Conservation (phyloP, 257 asterid species). For the Penstemon davidsonii region DNA sequence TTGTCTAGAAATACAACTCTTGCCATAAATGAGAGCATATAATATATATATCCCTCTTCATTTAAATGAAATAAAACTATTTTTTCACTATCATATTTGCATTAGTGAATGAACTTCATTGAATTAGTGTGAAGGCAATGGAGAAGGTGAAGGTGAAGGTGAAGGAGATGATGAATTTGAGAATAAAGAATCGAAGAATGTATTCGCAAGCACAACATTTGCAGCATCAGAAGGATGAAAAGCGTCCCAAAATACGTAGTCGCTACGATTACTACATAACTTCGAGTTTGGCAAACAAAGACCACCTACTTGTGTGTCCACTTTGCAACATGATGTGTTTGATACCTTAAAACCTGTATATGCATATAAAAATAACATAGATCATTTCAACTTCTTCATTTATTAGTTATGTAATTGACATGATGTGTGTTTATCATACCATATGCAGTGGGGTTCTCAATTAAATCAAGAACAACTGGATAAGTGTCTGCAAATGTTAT, state of each 20-base stretch:
- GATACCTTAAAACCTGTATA: conserved; percentile 70
- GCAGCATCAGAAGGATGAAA: conserved; percentile 92
- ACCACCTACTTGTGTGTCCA: conserved; percentile 66
- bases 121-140: conserved; percentile 37
- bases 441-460: conserved; percentile 58
- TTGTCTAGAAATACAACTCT: too few relatives aligned
- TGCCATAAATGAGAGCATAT: too few relatives aligned
- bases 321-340: conserved; percentile 74
- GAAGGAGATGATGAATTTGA: conserved; percentile 43
- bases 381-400: too few relatives aligned
- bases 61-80: too few relatives aligned
- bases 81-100: too few relatives aligned
- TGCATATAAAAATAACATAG: background rate
- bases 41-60: too few relatives aligned
- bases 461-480: conserved; percentile 52
- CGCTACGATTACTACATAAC: conserved; percentile 49
- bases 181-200: conserved; percentile 42
- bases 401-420: too few relatives aligned
- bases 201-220: conserved; percentile 62
- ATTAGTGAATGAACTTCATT: too few relatives aligned
- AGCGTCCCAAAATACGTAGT: conserved; percentile 83
- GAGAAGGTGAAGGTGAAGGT: conserved; percentile 31
- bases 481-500: conserved; percentile 65
- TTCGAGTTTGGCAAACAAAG: conserved; percentile 69
- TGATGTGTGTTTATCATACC: conserved; percentile 28